Evolutionary conservation across 345 rosid genomes (phyloP).

Genomic region (Eucalyptus tenuipes): DNA sequence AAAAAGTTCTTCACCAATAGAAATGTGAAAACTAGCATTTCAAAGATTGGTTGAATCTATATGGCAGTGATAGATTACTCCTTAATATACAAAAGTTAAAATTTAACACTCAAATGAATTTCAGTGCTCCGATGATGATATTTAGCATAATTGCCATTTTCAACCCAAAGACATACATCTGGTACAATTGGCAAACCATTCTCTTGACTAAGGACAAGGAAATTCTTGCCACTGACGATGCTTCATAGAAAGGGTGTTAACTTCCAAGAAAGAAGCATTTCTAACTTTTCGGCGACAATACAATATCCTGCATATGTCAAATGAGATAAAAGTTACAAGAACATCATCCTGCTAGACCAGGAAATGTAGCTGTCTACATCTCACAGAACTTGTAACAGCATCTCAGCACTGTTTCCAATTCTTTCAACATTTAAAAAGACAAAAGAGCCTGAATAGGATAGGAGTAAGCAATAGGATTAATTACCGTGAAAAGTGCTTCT

Average conservation of each 20-base stretch:
- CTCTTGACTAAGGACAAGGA: background rate
- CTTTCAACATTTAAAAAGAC: background rate
- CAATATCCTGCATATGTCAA: background rate
- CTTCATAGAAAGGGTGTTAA: background rate
- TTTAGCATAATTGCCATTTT: background rate
- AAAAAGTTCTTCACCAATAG: background rate
- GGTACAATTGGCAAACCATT: background rate
- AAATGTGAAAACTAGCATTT: background rate
- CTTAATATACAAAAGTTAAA: background rate
- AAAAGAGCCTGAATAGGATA: background rate
- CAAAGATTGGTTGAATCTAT: background rate
- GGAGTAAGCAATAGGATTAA: background rate
- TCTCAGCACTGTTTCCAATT: background rate
- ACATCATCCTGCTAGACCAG: background rate
- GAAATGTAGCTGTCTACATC: background rate
- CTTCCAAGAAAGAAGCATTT: background rate
- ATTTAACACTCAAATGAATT: background rate
- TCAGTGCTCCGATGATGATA: background rate
- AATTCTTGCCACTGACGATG: background rate
- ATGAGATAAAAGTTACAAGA: background rate
- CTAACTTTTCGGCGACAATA: background rate
- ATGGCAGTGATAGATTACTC: background rate
- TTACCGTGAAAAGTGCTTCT: constrained; percentile 61
- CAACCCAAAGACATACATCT: background rate
- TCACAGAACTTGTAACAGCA: background rate